Percentiles rank a stretch among this genome's conserved stretches.
phyloP scores from a whole-genome alignment of 2,329 filamentous ascomycete species.

The Diplocarpon rosae region DNA sequence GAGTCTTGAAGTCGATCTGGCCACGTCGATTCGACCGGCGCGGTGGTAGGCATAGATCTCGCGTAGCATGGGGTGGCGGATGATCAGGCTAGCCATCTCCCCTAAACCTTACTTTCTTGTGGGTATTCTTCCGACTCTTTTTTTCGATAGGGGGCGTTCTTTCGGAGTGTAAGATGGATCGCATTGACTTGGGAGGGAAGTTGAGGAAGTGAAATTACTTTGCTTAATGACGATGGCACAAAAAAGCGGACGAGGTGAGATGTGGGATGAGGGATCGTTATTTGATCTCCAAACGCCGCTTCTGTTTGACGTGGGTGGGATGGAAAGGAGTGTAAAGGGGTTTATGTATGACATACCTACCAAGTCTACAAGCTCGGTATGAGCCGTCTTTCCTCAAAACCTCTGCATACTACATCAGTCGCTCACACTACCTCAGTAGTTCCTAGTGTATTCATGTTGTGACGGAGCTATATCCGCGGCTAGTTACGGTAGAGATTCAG shows the following conservation, averaged over 20 bases:
- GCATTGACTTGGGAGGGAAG: neutral
- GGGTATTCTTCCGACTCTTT: neutral
- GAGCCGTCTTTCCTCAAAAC: too few relatives aligned
- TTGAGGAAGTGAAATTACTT: neutral
- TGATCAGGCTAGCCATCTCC: slow-evolving; percentile 23
- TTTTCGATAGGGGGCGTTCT: slow-evolving; percentile 5
- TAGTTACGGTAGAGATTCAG: too few relatives aligned
- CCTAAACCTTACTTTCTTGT: slow-evolving; percentile 9
- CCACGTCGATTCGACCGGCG: slow-evolving; percentile 11
- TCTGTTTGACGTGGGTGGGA: neutral
- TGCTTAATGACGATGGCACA: neutral
- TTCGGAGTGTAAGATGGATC: neutral
- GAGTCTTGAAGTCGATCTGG: slow-evolving; percentile 9
- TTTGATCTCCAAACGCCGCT: neutral
- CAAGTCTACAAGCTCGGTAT: neutral
- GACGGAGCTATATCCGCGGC: too few relatives aligned
- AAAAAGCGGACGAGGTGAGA: slow-evolving; percentile 1
- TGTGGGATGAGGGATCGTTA: neutral
- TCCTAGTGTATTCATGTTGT: too few relatives aligned
- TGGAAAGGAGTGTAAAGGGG: neutral
- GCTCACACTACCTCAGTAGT: too few relatives aligned
- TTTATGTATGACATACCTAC: slow-evolving; percentile 2
- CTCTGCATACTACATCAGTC: too few relatives aligned
- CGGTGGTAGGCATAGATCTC: slow-evolving; percentile 12
- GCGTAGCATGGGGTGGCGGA: slow-evolving; percentile 16